A percentile compares a stretch with the other conserved stretches of the same genome.
Conservation (phyloP, 2,329 filamentous ascomycete genomes). For the Ophiostoma piceae region DNA sequence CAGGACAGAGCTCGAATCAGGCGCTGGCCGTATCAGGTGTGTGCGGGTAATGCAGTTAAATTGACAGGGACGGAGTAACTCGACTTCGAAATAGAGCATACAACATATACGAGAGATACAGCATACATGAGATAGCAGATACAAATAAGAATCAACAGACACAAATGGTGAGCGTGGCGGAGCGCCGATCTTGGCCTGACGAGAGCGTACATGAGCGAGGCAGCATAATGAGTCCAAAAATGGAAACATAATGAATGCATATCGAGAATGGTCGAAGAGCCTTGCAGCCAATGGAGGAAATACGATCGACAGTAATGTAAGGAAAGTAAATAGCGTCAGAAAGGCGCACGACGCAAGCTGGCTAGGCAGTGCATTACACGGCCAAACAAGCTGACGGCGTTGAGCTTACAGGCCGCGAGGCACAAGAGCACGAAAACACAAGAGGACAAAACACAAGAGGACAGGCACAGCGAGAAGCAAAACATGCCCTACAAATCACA, state of each 20-base stretch:
- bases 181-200: not conserved
- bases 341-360: not conserved
- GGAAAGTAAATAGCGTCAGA: not conserved
- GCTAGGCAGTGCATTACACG: not conserved
- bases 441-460: not conserved
- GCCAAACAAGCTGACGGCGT: not conserved
- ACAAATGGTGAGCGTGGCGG: not conserved
- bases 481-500: not conserved
- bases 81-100: not conserved
- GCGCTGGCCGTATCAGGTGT: not conserved
- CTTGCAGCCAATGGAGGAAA: not conserved
- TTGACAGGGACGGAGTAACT: not conserved
- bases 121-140: not conserved
- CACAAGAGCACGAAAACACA: too few species aligned
- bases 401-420: not conserved
- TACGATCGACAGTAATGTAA: not conserved
- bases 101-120: not conserved
- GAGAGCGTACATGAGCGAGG: not conserved
- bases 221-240: not conserved
- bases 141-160: not conserved
- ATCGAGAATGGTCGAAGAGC: not conserved
- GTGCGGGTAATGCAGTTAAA: not conserved
- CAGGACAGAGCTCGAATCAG: not conserved
- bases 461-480: not conserved
- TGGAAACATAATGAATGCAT: not conserved